Evolutionary conservation across 2,329 filamentous ascomycete species (phyloP).

Genomic region (Colletotrichum liaoningense): DNA sequence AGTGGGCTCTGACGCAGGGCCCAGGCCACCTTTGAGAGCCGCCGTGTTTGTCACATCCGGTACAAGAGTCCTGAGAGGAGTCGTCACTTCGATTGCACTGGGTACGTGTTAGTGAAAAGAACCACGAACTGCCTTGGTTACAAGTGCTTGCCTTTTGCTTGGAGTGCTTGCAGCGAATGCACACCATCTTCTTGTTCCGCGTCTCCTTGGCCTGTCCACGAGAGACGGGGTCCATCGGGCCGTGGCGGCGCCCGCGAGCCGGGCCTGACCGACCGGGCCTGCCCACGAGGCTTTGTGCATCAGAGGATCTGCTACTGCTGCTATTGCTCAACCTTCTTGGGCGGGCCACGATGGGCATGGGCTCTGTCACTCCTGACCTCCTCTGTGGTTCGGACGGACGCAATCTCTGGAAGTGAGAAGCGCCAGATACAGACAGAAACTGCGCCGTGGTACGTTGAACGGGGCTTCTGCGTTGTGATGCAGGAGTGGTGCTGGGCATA

Average conservation of each 20-base stretch:
- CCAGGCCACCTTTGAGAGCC: constrained; percentile 29
- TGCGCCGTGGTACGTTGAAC: neutral
- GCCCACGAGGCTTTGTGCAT: neutral
- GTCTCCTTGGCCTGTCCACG: constrained; percentile 31
- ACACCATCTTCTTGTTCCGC: constrained; percentile 34
- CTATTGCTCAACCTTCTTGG: neutral
- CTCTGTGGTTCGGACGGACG: neutral
- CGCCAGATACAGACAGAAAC: neutral
- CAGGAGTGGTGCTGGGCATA: neutral
- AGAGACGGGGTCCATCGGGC: constrained; percentile 27
- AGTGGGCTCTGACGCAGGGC: constrained; percentile 55
- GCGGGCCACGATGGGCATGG: constrained; percentile 9
- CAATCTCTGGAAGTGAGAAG: neutral
- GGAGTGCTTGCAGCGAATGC: constrained; percentile 35
- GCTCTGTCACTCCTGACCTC: neutral
- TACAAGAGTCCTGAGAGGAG: constrained; percentile 17
- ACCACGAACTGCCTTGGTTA: too few species aligned
- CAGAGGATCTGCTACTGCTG: neutral
- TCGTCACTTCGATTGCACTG: constrained; percentile 27
- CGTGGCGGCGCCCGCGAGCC: constrained; percentile 24
- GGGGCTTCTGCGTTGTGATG: neutral
- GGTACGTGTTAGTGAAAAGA: neutral
- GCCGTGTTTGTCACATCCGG: constrained; percentile 25
- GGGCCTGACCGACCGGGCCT: neutral
- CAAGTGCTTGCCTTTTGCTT: constrained; percentile 18